Evolutionary conservation across 768 basidiomycete species (phyloP), one percentile per base, ranked within the genome.

Genomic region (Pleurotus djamor): DNA sequence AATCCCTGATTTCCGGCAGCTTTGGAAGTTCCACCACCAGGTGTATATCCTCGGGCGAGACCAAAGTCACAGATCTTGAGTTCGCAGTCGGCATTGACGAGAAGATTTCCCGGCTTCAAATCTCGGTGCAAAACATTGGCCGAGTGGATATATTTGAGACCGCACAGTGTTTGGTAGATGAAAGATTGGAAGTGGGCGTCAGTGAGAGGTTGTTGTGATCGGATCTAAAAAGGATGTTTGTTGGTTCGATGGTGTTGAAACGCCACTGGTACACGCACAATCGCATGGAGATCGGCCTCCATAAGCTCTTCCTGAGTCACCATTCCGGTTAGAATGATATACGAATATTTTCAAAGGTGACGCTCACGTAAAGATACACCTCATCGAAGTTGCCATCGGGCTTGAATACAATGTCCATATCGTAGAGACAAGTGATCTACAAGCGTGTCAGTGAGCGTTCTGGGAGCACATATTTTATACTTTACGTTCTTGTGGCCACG

Each of bases 51-150:
- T 69, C 96, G 80, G 3, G 97, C 96, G 41, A 99, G 85, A 48
- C 97, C 97, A 71, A 99, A 99, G 74, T 99, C 96, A 69, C 97
- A 99, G 65, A 99, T 98, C 79, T 97, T 96, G 69, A 96, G 86
- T 71, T 96, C 94, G 68, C 97, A 98, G 73, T 99, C 97, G 37
- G 97, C 96, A 70, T 98, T 98, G 63, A 98, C 96, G 59, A 97
- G 87, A 21, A 95, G 79, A 72, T 96, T 97, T 60, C 94, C 94
- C 2, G 95, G 95, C 68, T 97, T 97, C 60, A 98, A 83, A 71
- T 98, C 95, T 48, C 96, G 89, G 72, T 98, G 96, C 47, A 97
- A 81, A n/a, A 97, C 96, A 65, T 97, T 96, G 36, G 96, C 95
- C 48, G 94, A 96, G 74, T 97, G 95, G 70, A 98, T 98, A 68